Evolutionary conservation across 805 yeast species (phyloP).

Genomic region (Saccharomycopsis sp.): DNA sequence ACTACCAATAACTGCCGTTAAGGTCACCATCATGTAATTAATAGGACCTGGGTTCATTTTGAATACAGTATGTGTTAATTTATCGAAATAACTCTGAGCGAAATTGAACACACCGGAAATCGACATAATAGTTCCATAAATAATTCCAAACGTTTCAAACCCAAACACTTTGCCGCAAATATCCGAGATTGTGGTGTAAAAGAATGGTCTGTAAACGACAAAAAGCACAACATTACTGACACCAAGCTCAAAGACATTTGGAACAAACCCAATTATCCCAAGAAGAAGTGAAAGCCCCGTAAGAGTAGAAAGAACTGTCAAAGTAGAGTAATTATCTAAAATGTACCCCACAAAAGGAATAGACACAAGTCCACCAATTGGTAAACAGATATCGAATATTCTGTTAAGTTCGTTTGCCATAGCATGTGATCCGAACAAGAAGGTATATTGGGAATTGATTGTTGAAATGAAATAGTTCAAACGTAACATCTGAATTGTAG

Average conservation of each 20-base stretch:
- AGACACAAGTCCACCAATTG: conserved; percentile 80
- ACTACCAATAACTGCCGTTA: conserved; percentile 38
- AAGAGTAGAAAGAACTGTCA: conserved; percentile 48
- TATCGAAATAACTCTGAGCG: conserved; percentile 63
- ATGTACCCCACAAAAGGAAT: conserved; percentile 82
- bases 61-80: conserved; percentile 59
- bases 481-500: conserved; percentile 84
- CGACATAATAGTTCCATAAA: conserved; percentile 81
- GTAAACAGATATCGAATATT: conserved; percentile 80
- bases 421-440: conserved; percentile 48
- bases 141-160: conserved; percentile 83
- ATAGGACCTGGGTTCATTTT: conserved; percentile 77
- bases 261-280: conserved; percentile 65
- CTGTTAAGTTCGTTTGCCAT: conserved; percentile 55
- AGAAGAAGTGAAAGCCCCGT: conserved; percentile 50
- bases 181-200: conserved; percentile 88
- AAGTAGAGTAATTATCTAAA: conserved; percentile 64
- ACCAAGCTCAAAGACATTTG: conserved; percentile 40
- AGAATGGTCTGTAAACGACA: conserved; percentile 84
- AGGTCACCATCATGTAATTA: conserved; percentile 46
- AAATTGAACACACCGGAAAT: conserved; percentile 77
- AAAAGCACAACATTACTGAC: conserved; percentile 61
- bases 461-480: conserved; percentile 93
- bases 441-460: conserved; percentile 73
- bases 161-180: conserved; percentile 91